Percentiles rank a stretch among this genome's conserved stretches.
phyloP scores from a whole-genome alignment of 2,329 filamentous ascomycete species.

The Dryadomyces sulphureus region DNA sequence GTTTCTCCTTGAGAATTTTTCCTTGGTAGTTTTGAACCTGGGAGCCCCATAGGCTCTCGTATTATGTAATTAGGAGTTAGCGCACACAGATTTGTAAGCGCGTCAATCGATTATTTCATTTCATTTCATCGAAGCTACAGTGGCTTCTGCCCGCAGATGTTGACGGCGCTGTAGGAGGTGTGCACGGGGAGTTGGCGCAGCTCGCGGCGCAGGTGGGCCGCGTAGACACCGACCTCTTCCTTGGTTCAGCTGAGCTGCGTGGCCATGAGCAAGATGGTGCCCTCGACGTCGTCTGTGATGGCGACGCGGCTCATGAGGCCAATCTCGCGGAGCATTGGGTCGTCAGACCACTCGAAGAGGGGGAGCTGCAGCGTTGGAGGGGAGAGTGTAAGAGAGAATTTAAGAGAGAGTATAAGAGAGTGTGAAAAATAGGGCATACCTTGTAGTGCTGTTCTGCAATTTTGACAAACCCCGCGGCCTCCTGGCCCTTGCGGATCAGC shows the following conservation, averaged over 20 bases:
- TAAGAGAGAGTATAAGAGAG: too few species aligned
- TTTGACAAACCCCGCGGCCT: constrained; percentile 2
- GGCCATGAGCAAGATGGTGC: background rate
- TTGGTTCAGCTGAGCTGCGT: background rate
- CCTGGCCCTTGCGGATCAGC: background rate
- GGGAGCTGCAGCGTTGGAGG: too few species aligned
- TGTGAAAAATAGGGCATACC: too few species aligned
- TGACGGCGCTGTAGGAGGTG: background rate
- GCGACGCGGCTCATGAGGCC: background rate
- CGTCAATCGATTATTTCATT: too few species aligned
- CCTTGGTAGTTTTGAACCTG: too few species aligned
- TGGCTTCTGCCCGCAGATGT: background rate
- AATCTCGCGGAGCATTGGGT: background rate
- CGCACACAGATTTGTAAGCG: too few species aligned
- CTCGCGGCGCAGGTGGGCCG: background rate
- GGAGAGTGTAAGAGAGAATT: too few species aligned
- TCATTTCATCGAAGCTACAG: too few species aligned
- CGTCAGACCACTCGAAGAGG: background rate
- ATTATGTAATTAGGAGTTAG: too few species aligned
- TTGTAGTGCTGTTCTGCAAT: background rate
- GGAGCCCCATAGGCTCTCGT: too few species aligned
- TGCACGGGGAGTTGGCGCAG: background rate
- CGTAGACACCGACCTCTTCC: background rate
- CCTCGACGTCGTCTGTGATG: background rate
- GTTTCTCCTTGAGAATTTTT: too few species aligned